Percentiles rank a stretch among this genome's conserved stretches.
phyloP scores from a whole-genome alignment of 2,329 filamentous ascomycete species.

The Keithomyces neogunnii region DNA sequence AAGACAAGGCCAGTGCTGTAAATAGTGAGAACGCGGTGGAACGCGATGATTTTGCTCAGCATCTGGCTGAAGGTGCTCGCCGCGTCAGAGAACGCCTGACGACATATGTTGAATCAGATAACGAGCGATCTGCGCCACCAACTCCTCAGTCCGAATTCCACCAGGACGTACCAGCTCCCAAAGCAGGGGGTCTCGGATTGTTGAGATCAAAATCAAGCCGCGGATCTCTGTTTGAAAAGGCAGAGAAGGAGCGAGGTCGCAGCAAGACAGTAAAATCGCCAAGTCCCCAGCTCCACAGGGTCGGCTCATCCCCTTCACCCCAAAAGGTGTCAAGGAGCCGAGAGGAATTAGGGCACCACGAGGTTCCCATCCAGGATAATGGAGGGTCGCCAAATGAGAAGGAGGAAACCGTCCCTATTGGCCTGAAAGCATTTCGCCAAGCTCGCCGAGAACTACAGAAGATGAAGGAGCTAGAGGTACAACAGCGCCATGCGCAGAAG shows the following conservation, averaged over 20 bases:
- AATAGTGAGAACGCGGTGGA: conserved; percentile 26
- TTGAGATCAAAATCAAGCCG: conserved; percentile 59
- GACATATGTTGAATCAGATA: conserved; percentile 57
- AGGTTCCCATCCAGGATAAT: not conserved
- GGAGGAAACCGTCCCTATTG: conserved; percentile 37
- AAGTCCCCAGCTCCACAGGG: conserved; percentile 39
- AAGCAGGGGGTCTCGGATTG: conserved; percentile 52
- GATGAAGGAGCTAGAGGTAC: conserved; percentile 43
- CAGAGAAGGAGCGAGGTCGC: conserved; percentile 29
- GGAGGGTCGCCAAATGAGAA: conserved; percentile 17
- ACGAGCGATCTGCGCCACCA: conserved; percentile 22
- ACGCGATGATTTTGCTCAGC: conserved; percentile 62
- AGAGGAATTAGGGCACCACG: not conserved
- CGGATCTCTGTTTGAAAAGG: conserved; percentile 50
- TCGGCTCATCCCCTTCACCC: conserved; percentile 31
- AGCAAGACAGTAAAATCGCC: conserved; percentile 55
- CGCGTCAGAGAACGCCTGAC: conserved; percentile 67
- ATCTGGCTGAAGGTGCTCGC: conserved; percentile 61
- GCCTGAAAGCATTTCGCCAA: conserved; percentile 48
- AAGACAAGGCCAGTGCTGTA: not conserved
- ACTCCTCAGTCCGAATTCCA: conserved; percentile 26
- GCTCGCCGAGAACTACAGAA: conserved; percentile 48
- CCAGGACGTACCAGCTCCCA: conserved; percentile 22
- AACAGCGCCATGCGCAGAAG: conserved; percentile 27
- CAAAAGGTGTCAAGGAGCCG: conserved; percentile 21